Evolutionary conservation across 495 filamentous ascomycete species (phyloP).

Genomic region (Neurospora sp.): DNA sequence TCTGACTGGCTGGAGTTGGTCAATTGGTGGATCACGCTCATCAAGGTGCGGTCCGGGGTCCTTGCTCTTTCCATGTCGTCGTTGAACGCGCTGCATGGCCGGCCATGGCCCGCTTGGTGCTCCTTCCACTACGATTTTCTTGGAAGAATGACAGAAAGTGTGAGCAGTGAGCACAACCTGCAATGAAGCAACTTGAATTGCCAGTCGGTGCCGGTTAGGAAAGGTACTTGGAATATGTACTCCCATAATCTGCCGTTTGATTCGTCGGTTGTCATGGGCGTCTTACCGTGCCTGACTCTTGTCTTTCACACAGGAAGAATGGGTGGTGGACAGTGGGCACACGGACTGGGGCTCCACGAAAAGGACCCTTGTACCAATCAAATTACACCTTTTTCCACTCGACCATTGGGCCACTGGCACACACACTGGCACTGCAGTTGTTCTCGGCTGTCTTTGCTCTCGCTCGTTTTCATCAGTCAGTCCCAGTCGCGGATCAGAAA

Average conservation of each 20-base stretch:
- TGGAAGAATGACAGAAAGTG: background rate
- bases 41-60: background rate
- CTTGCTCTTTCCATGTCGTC: background rate
- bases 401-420: background rate
- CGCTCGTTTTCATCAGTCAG: background rate
- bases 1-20: background rate
- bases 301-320: background rate
- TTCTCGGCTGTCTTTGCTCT: background rate
- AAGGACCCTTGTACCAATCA: background rate
- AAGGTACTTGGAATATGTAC: background rate
- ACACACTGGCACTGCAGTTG: background rate
- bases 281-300: background rate
- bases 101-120: background rate
- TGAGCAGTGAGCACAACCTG: background rate
- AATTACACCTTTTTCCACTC: background rate
- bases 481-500: background rate
- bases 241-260: background rate
- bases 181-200: background rate
- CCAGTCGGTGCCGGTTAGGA: background rate
- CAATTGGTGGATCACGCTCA: background rate
- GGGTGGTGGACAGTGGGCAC: background rate
- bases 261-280: background rate
- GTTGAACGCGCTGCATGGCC: background rate
- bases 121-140: background rate
- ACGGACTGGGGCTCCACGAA: background rate